A percentile compares a stretch with the other conserved stretches of the same genome.
phyloP scores from a whole-genome alignment of 768 basidiomycete genomes.

The Termitomyces heimii region DNA sequence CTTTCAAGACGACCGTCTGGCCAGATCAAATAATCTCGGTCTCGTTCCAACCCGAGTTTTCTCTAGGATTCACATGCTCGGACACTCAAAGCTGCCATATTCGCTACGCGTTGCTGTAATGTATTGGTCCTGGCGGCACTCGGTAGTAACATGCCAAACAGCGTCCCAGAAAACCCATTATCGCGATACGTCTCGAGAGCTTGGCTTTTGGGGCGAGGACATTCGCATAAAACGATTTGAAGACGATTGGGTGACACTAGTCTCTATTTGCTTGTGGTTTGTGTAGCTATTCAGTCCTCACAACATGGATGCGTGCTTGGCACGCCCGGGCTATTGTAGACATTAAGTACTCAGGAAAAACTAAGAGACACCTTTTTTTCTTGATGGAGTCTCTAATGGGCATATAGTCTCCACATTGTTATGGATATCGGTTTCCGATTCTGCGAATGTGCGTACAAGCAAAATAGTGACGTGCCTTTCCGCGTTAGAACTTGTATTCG shows the following conservation, averaged over 20 bases:
- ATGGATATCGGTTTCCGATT: no score
- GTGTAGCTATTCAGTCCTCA: background rate
- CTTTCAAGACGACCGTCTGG: no score
- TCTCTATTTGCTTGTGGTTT: background rate
- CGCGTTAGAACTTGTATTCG: no score
- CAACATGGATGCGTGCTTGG: background rate
- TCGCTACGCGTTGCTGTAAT: no score
- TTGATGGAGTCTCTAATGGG: no score
- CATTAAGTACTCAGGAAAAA: background rate
- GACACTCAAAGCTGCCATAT: constrained; percentile 36
- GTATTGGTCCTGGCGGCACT: constrained; percentile 25
- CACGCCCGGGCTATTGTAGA: background rate
- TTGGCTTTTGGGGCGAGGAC: constrained; percentile 13
- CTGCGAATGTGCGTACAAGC: no score
- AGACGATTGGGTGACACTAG: constrained; percentile 20
- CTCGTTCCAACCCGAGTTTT: background rate
- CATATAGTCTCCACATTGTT: no score
- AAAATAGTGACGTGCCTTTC: background rate
- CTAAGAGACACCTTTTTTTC: background rate
- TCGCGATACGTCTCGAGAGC: constrained; percentile 7
- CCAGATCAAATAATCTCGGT: background rate
- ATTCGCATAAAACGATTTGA: constrained; percentile 6
- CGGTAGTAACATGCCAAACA: constrained; percentile 17
- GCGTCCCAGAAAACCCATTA: constrained; percentile 24
- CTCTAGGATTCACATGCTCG: background rate